Base-by-base conservation (phyloP, 139 green algal species). In the Chlorella sorokiniana region DNA sequence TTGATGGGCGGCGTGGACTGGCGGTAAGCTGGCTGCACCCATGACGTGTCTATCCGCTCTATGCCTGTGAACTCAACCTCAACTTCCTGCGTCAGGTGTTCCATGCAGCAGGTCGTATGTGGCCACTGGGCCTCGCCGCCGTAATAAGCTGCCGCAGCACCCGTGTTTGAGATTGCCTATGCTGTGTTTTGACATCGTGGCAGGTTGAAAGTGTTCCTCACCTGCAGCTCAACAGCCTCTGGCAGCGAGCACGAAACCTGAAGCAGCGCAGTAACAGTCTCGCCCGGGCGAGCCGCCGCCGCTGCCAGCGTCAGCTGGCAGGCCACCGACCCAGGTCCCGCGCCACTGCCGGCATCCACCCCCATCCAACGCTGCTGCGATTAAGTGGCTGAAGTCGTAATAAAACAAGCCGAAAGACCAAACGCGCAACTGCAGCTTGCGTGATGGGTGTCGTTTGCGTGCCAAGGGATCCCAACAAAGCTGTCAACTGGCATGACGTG, bases 11-110 rank as follows among this genome's bases (percentile, higher is more conserved):
- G 62, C 18, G 81, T 74, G 25, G 74, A 45, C 27, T 45, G 44
- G 5, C 81, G 79, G 44, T 85, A 91, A 0, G 73, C 27, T 22
- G 62, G 61, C 33, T 77, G 64, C 52, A 91, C 88, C 83, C 86
- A 91, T 23, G 78, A 81, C 3, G 80, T 86, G 72, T 91, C 88
- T 16, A 91, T 77, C 27, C 88, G 64, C 82, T 91, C 88, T 37
- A 80, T 65, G 62, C 86, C 88, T 3, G 27, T 52, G 41, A 90
- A 89, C 42, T 87, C 69, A 33, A 88, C 52, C 37, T 83, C 62
- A 18, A 87, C 69, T 20, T 87, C 83, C 64, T 75, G 73, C 38
- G 20, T 8, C 27, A 38, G 56, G n/a, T n/a, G n/a, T n/a, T n/a
- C 23, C 16, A 65, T 10, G n/a, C 18, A 31, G 56, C 56, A 29